These are phyloP conservation scores for Hansfordia pulvinata DNA, from an alignment of 2,329 filamentous ascomycete species.

Conservation along the genomic window DNA sequence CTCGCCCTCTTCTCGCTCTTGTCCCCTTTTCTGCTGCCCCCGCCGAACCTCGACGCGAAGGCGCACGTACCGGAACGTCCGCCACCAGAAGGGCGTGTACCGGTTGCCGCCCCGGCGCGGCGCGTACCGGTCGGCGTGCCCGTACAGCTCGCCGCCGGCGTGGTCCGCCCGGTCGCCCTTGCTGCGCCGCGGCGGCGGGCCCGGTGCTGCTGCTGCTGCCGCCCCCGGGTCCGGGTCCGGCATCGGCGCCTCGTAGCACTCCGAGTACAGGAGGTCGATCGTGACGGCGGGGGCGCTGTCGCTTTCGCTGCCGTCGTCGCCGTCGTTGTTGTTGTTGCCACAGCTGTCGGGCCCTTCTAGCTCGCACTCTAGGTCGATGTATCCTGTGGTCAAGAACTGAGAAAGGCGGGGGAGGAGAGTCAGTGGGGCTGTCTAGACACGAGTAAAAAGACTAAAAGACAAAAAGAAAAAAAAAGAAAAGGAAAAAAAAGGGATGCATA, in stretches of 20 bases:
- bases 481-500: too few relatives aligned
- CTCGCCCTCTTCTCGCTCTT: too few relatives aligned
- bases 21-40: too few relatives aligned
- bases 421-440: too few relatives aligned
- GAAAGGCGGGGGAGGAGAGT: too few relatives aligned
- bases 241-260: constrained; percentile 16
- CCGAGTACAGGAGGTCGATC: constrained; percentile 16
- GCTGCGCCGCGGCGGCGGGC: constrained; percentile 2
- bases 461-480: too few relatives aligned
- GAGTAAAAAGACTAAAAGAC: too few relatives aligned
- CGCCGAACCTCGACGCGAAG: constrained; percentile 3
- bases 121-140: constrained; percentile 3
- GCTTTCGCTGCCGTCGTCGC: constrained; percentile 4
- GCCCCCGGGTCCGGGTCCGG: too few relatives aligned
- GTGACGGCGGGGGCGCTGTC: constrained; percentile 4
- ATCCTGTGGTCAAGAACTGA: too few relatives aligned
- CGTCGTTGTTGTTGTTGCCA: constrained; percentile 6
- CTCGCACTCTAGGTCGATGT: too few relatives aligned
- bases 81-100: constrained; percentile 7
- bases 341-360: too few relatives aligned
- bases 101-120: constrained; percentile 2
- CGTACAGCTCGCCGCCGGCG: constrained; percentile 4
- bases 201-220: too few relatives aligned
- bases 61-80: constrained; percentile 7
- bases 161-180: constrained; percentile 5